Evolutionary conservation across 192 early-diverging fungal genomes (phyloP).

Genomic region (Entrophospora sp.): DNA sequence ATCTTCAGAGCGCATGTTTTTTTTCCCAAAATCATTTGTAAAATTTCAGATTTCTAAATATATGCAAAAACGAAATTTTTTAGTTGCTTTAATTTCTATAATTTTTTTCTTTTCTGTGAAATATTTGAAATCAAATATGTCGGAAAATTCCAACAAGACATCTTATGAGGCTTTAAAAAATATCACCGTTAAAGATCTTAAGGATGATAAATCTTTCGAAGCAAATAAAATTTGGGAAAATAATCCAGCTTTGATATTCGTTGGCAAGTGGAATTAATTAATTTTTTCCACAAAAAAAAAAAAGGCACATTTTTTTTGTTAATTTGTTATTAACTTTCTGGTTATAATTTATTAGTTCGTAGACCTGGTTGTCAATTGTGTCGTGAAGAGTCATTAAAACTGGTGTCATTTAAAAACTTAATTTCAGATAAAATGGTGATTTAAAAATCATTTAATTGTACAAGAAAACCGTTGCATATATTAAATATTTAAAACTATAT

Average conservation of each 20-base stretch:
- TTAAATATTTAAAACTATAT: background rate
- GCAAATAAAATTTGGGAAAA: background rate
- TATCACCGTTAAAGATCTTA: background rate
- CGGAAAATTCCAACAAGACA: too few relatives aligned
- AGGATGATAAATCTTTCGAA: background rate
- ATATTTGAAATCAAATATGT: too few relatives aligned
- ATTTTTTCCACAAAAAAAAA: too few relatives aligned
- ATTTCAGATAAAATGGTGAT: slow-evolving; percentile 28
- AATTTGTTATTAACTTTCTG: background rate
- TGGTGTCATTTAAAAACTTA: slow-evolving; percentile 21
- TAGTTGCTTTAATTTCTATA: too few relatives aligned
- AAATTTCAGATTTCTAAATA: too few relatives aligned
- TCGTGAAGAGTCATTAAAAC: slow-evolving; percentile 34
- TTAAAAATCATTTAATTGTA: background rate
- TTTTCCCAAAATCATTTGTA: too few relatives aligned
- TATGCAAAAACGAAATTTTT: too few relatives aligned
- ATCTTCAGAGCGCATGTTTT: too few relatives aligned
- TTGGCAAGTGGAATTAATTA: too few relatives aligned
- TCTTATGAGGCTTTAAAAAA: background rate
- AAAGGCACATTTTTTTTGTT: background rate
- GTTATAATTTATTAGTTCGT: slow-evolving; percentile 20
- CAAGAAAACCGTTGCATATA: background rate
- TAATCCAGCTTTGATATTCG: background rate
- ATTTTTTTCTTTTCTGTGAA: too few relatives aligned
- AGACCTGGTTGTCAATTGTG: slow-evolving; percentile 45